These are phyloP conservation scores for Cucurbitaria berberidis DNA, from an alignment of 2,329 filamentous ascomycete genomes.

Conservation along the genomic window DNA sequence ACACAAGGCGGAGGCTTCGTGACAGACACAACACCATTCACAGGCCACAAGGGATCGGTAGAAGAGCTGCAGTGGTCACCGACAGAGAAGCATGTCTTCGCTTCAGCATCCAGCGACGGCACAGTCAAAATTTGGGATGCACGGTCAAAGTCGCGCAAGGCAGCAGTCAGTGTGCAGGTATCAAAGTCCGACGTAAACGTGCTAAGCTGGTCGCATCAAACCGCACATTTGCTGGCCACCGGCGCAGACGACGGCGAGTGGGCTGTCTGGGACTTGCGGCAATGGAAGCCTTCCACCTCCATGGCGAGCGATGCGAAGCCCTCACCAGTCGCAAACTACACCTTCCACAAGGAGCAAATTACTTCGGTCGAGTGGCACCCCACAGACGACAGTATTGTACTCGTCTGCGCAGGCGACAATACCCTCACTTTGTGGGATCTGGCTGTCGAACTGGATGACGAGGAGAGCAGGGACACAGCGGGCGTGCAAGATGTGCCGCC, in stretches of 20 bases:
- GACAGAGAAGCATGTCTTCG: conserved; percentile 89
- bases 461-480: conserved; percentile 89
- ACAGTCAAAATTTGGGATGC: conserved; percentile 97
- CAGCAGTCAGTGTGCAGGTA: conserved; percentile 86
- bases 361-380: conserved; percentile 98
- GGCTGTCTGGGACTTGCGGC: conserved; percentile 94
- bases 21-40: conserved; percentile 82
- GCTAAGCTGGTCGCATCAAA: conserved; percentile 91
- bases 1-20: conserved; percentile 89
- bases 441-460: conserved; percentile 94
- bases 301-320: conserved; percentile 60
- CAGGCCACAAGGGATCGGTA: conserved; percentile 81
- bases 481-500: conserved; percentile 90
- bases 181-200: conserved; percentile 92
- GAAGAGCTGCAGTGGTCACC: conserved; percentile 98
- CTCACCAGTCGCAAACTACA: conserved; percentile 87
- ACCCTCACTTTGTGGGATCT: conserved; percentile 97
- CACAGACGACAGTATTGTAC: conserved; percentile 93
- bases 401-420: conserved; percentile 89
- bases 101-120: conserved; percentile 91
- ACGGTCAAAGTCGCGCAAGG: conserved; percentile 83
- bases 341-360: conserved; percentile 95
- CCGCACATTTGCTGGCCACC: conserved; percentile 85
- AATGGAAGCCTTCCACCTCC: conserved; percentile 78
- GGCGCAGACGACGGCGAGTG: conserved; percentile 93